Evolutionary conservation across 768 basidiomycete genomes (phyloP).

Genomic region (Tylopilus vinaceipallidus): DNA sequence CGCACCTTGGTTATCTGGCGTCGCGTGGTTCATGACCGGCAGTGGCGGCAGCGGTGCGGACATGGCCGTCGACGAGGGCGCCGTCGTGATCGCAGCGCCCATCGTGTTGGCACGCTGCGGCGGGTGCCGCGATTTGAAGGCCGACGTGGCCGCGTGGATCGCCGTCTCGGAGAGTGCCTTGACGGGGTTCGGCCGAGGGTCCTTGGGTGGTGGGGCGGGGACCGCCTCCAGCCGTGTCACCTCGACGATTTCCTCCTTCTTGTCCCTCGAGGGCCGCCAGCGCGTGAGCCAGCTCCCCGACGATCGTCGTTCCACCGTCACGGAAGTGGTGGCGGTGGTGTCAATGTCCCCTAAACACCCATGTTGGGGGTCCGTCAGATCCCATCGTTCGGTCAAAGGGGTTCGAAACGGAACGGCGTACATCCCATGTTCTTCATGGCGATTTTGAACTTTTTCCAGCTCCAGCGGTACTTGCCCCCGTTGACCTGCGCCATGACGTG

Average conservation of each 20-base stretch:
- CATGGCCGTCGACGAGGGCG: conserved; percentile 3
- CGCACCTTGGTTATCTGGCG: conserved; percentile 20
- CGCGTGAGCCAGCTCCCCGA: conserved; percentile 50
- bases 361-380: no score
- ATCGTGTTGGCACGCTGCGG: conserved; percentile 32
- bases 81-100: conserved; percentile 25
- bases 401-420: conserved; percentile 40
- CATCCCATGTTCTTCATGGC: conserved; percentile 83
- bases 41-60: conserved; percentile 17
- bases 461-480: conserved; percentile 78
- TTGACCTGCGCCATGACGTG: conserved; percentile 71
- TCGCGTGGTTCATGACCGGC: conserved; percentile 11
- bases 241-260: conserved; percentile 29
- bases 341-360: conserved; percentile 68
- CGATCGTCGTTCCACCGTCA: conserved; percentile 52
- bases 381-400: no score
- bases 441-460: conserved; percentile 78
- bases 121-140: conserved; percentile 25
- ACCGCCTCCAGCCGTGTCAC: conserved; percentile 22
- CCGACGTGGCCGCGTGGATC: conserved; percentile 28
- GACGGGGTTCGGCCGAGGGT: conserved; percentile 33
- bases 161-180: conserved; percentile 35
- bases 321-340: conserved; percentile 51
- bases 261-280: conserved; percentile 44
- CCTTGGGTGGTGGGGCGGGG: conserved; percentile 29